Evolutionary conservation across 208 protist species (phyloP), one percentile per base, ranked within the genome.

Genomic region (Angomonas desouzai): DNA sequence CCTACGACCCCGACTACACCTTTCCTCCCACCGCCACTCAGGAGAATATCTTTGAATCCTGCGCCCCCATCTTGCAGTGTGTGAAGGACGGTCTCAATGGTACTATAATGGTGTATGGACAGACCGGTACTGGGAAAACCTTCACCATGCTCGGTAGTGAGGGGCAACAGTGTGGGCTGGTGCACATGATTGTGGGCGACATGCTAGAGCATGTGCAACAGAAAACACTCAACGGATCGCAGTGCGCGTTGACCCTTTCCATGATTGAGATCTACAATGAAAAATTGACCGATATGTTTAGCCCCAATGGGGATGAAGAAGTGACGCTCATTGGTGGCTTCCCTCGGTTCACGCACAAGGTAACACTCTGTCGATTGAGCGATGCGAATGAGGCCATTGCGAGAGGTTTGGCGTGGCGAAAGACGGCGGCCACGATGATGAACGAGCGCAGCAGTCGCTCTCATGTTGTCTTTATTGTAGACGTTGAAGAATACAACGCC

Each of bases 391-490:
- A 79, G 23, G 87, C 91, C 25, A 82, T 97, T 61, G 70, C 72
- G 53, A 59, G 59, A 2, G 92, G 87, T 16, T 71, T 97, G 23
- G 62, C 74, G 20, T 80, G 77, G 74, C 83, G 92, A 47, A 85
- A 90, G 68, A 93, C 89, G 13, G 94, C 96, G 10, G 81, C 90
- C 23, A 99, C 97, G 6, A 65, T 89, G 53, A 98, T 98, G 94
- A 99, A 99, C 74, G 85, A 97, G 45, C 85, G 94, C 49, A 98
- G 93, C 64, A 97, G 87, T 68, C 89, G 97, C n/a, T 98, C 94
- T 0, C 98, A 99, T 72, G 94, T 96, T 62, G 94, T 99, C 43
- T 90, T 99, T 43, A 98, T 94, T 18, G 89, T 86, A 78, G 98
- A 94, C 36, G 63, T 93, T 32, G 82, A 94, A 66, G 79, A 92